A percentile compares a stretch with the other conserved stretches of the same genome.
Conservation (phyloP, 352 stramenopile species). For the Pythium monospermum region DNA sequence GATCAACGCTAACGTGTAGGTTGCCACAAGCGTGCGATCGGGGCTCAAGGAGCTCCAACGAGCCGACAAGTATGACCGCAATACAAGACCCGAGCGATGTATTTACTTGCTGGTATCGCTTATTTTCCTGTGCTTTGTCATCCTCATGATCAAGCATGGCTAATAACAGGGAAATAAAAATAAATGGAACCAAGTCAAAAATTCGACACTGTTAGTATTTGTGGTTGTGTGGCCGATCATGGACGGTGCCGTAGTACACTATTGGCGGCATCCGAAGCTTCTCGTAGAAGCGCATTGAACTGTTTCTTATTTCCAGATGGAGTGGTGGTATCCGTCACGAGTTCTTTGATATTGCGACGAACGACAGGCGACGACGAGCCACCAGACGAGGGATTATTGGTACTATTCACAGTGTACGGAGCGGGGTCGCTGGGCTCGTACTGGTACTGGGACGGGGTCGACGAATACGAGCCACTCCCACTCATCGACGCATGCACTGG, state of each 20-base stretch:
- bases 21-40: constrained; percentile 49
- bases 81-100: constrained; percentile 62
- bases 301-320: constrained; percentile 1
- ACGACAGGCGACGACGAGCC: too few species aligned
- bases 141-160: constrained; percentile 69
- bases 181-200: too few species aligned
- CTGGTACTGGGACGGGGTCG: neutral
- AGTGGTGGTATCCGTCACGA: too few species aligned
- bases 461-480: neutral
- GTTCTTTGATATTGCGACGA: too few species aligned
- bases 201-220: too few species aligned
- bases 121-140: constrained; percentile 64
- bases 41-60: constrained; percentile 53
- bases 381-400: too few species aligned
- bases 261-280: constrained; percentile 20
- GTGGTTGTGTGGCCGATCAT: too few species aligned
- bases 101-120: constrained; percentile 57
- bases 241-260: constrained; percentile 14
- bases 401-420: neutral
- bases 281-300: constrained; percentile 19
- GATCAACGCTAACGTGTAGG: constrained; percentile 28
- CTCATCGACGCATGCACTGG: too few species aligned
- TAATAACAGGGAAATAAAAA: too few species aligned
- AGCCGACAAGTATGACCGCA: constrained; percentile 60
- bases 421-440: neutral